Conservation (phyloP, 345 rosid species). For the Eucalyptus sp. region DNA sequence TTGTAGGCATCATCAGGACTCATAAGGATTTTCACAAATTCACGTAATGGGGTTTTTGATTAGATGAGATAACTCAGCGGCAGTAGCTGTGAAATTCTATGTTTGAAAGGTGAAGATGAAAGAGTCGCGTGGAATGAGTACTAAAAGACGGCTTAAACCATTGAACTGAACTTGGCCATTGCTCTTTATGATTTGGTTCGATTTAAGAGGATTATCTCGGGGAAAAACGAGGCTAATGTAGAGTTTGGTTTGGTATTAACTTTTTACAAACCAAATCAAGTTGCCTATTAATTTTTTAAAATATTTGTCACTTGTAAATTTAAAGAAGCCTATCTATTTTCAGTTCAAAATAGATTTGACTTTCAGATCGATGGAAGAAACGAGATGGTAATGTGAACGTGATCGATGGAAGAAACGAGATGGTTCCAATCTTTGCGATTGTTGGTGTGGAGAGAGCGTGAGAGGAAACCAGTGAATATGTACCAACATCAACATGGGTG, state of each 20-base stretch:
- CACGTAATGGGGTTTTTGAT: no score
- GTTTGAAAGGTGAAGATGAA: background rate
- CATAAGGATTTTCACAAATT: no score
- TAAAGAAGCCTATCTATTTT: no score
- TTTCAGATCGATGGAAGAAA: background rate
- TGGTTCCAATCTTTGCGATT: background rate
- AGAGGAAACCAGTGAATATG: background rate
- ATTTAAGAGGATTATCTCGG: background rate
- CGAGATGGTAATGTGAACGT: background rate
- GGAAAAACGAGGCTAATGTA: background rate
- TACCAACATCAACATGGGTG: background rate
- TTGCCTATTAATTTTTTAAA: background rate
- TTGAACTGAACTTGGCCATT: background rate
- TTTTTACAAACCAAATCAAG: background rate
- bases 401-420: background rate
- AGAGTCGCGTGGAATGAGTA: background rate
- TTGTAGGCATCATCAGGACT: no score
- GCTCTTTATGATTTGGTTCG: background rate
- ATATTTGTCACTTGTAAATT: background rate
- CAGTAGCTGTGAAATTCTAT: background rate
- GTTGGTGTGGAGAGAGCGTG: background rate
- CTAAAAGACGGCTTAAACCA: background rate
- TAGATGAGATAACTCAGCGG: background rate
- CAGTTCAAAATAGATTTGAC: background rate
- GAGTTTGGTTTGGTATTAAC: background rate